phyloP scores from a whole-genome alignment of 495 filamentous ascomycete species.

The Hyaloscypha finlandica region DNA sequence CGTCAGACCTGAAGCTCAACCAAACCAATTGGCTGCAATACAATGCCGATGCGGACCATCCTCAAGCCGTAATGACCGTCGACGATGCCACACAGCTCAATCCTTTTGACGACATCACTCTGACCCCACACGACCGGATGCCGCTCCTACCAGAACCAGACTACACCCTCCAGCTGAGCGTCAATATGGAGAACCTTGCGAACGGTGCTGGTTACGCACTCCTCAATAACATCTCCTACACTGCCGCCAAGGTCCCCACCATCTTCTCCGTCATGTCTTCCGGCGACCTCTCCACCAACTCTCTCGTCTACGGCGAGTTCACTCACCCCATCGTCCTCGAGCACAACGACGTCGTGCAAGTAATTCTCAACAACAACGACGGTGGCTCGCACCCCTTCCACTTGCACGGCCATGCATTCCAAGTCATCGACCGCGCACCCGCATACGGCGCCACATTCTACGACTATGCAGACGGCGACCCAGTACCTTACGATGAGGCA shows the following conservation, averaged over 20 bases:
- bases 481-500: conserved; percentile 33
- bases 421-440: conserved; percentile 56
- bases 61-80: conserved; percentile 51
- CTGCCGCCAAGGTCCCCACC: conserved; percentile 70
- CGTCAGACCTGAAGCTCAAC: conserved; percentile 23
- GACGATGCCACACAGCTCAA: conserved; percentile 55
- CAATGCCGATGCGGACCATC: conserved; percentile 38
- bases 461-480: conserved; percentile 1
- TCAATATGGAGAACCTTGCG: conserved; percentile 52
- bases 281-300: conserved; percentile 50
- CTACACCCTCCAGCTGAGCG: conserved; percentile 59
- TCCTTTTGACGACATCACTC: conserved; percentile 69
- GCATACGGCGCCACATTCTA: conserved; percentile 7
- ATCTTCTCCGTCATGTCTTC: conserved; percentile 75
- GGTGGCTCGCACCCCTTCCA: conserved; percentile 58
- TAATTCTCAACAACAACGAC: conserved; percentile 82
- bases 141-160: conserved; percentile 56
- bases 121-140: conserved; percentile 65
- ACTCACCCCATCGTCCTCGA: conserved; percentile 67
- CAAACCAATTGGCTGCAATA: conserved; percentile 50
- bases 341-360: conserved; percentile 69
- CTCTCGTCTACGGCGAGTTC: conserved; percentile 67
- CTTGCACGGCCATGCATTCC: conserved; percentile 77
- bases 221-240: conserved; percentile 12
- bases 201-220: conserved; percentile 72